These are phyloP conservation scores for Pythium sukuiense DNA, from an alignment of 352 stramenopile species.

Conservation along the genomic window DNA sequence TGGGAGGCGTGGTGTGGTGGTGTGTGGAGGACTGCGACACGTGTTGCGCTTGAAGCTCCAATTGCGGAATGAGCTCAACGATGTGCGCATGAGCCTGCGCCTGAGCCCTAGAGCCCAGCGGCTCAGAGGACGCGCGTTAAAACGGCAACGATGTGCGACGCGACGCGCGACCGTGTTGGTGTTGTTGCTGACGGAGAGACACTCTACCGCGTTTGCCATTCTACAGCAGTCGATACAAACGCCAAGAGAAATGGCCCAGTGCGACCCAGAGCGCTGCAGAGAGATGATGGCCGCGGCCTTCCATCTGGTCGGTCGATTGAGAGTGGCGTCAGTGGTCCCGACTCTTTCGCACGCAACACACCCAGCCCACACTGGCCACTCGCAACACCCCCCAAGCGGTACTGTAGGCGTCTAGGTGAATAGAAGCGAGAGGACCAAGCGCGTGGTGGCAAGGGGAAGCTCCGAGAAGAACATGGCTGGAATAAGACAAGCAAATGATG, in stretches of 20 bases:
- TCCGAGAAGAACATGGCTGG: not conserved
- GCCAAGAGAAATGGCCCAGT: not conserved
- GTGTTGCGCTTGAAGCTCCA: slow-evolving; percentile 6
- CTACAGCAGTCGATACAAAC: too few species aligned
- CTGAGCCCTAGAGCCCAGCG: not conserved
- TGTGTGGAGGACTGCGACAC: slow-evolving; percentile 1
- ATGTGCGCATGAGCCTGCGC: not conserved
- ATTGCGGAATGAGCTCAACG: slow-evolving; percentile 1
- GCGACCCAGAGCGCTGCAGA: not conserved
- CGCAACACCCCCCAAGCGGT: not conserved
- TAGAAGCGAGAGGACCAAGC: not conserved
- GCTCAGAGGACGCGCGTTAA: not conserved
- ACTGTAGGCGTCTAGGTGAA: not conserved
- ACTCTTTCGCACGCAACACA: slow-evolving; percentile 14
- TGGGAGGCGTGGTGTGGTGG: not conserved
- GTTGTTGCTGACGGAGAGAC: not conserved
- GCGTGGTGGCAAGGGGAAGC: not conserved
- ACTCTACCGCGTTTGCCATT: too few species aligned
- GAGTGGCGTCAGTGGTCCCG: slow-evolving; percentile 17
- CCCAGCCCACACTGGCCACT: not conserved
- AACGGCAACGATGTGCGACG: slow-evolving; percentile 12
- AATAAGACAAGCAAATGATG: too few species aligned
- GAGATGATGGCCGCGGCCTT: slow-evolving; percentile 10
- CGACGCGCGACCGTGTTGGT: slow-evolving; percentile 3
- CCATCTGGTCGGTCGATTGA: slow-evolving; percentile 27